Percentiles rank a stretch among this genome's conserved stretches.
These are phyloP conservation scores for Melocanna baccifera DNA, from an alignment of 176 grass and related monocot species.

Conservation along the genomic window DNA sequence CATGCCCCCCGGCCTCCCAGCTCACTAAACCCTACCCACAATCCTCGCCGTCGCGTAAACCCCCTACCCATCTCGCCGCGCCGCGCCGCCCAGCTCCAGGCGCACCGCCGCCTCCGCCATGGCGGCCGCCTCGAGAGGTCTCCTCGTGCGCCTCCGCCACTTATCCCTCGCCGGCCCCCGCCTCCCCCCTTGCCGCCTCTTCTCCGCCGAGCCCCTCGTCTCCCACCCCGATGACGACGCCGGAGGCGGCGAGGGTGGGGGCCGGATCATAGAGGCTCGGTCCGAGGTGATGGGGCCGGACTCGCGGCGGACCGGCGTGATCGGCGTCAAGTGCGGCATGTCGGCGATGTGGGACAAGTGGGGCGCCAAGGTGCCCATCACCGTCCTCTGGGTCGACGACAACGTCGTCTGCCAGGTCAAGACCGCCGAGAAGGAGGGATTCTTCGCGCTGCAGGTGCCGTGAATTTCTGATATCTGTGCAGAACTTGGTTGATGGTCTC, in stretches of 20 bases:
- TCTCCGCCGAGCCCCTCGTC: slow-evolving; percentile 57
- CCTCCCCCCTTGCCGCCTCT: slow-evolving; percentile 38
- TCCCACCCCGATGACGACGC: slow-evolving; percentile 37
- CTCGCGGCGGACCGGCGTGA: slow-evolving; percentile 72
- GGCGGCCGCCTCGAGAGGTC: slow-evolving; percentile 81
- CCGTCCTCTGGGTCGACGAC: slow-evolving; percentile 92
- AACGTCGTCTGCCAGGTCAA: slow-evolving; percentile 97
- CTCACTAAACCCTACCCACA: slow-evolving; percentile 41
- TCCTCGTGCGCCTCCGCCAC: slow-evolving; percentile 56
- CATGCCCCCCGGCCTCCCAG: slow-evolving; percentile 12
- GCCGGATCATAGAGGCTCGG: slow-evolving; percentile 67
- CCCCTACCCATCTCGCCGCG: slow-evolving; percentile 18
- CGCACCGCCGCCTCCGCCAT: slow-evolving; percentile 38
- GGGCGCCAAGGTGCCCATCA: slow-evolving; percentile 85
- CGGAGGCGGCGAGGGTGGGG: background rate
- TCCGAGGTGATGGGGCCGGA: slow-evolving; percentile 51
- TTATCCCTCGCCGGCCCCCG: slow-evolving; percentile 24
- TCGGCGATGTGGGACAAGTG: slow-evolving; percentile 96
- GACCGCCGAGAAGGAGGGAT: slow-evolving; percentile 76
- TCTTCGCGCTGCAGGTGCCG: slow-evolving; percentile 87
- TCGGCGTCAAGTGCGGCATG: slow-evolving; percentile 96
- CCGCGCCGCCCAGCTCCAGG: slow-evolving; percentile 15
- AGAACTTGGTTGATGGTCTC: background rate
- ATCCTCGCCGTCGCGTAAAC: slow-evolving; percentile 42
- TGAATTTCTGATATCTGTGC: background rate